A percentile compares a stretch with the other conserved stretches of the same genome.
Evolutionary conservation across 192 early-diverging fungal genomes (phyloP).

Genomic region (Dissophora globulifera): DNA sequence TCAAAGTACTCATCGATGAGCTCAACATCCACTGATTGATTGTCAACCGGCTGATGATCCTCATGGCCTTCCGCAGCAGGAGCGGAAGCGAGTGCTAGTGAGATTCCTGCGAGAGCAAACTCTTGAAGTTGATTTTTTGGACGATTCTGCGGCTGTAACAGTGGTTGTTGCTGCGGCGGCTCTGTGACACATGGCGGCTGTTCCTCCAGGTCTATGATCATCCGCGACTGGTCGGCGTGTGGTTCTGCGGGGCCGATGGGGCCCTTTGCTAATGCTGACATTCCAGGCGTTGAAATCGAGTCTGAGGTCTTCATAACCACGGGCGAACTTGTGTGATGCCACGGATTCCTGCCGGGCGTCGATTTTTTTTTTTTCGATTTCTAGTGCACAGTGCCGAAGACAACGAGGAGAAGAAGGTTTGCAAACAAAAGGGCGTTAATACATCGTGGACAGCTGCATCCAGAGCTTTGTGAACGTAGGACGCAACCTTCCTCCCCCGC

Average conservation of each 20-base stretch:
- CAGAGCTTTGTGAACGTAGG: not conserved
- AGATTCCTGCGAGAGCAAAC: not conserved
- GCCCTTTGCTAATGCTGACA: conserved; percentile 20
- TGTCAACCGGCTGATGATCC: not conserved
- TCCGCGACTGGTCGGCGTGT: conserved; percentile 12
- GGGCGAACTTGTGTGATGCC: no score
- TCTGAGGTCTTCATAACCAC: conserved; percentile 12
- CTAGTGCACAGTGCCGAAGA: conserved; percentile 1
- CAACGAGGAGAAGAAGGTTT: not conserved
- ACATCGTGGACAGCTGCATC: no score
- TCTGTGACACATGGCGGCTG: not conserved
- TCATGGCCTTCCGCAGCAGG: not conserved
- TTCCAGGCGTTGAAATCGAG: conserved; percentile 4
- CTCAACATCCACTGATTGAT: not conserved
- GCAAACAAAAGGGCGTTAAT: not conserved
- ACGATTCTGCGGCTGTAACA: not conserved
- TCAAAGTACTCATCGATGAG: conserved; percentile 10
- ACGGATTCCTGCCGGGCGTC: not conserved
- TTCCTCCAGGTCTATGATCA: conserved; percentile 23
- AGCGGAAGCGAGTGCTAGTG: no score
- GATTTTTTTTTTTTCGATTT: not conserved
- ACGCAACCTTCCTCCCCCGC: no score
- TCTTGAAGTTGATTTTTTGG: conserved; percentile 6
- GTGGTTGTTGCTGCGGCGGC: not conserved
- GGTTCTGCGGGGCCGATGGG: not conserved